phyloP scores from a whole-genome alignment of 495 filamentous ascomycete genomes.

The Aspergillus kassunensis region DNA sequence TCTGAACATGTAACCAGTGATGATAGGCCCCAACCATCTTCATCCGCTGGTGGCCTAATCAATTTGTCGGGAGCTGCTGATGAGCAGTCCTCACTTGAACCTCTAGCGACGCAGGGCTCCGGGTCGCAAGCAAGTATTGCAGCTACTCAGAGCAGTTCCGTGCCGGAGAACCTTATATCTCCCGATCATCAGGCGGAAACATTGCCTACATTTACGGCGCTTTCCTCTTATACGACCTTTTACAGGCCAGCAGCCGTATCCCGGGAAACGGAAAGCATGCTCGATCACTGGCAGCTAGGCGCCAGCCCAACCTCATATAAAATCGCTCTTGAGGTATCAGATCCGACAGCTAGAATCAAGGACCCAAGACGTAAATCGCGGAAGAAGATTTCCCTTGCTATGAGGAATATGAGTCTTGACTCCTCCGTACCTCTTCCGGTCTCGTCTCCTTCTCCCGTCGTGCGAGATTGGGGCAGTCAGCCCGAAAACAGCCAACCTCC shows the following conservation, averaged over 20 bases:
- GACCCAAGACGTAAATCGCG: slow-evolving; percentile 23
- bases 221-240: slow-evolving; percentile 33
- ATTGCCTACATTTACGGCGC: slow-evolving; percentile 17
- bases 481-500: slow-evolving; percentile 23
- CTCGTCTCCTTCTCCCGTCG: slow-evolving; percentile 24
- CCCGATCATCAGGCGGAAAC: not conserved
- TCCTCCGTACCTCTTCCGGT: slow-evolving; percentile 18
- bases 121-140: not conserved
- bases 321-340: slow-evolving; percentile 20
- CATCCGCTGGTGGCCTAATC: not conserved
- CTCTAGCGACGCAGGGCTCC: not conserved
- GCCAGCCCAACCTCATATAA: slow-evolving; percentile 34
- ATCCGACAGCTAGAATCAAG: slow-evolving; percentile 15
- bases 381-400: slow-evolving; percentile 18
- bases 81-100: not conserved
- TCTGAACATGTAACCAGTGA: not conserved
- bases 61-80: not conserved
- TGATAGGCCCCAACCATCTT: not conserved
- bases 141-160: not conserved
- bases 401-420: slow-evolving; percentile 13
- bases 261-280: slow-evolving; percentile 27
- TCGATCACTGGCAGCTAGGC: slow-evolving; percentile 43
- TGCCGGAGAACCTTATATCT: not conserved
- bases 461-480: slow-evolving; percentile 38
- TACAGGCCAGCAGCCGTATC: slow-evolving; percentile 22